Base-by-base conservation (phyloP, 495 filamentous ascomycete species). In the Penicillium simplicissimum region DNA sequence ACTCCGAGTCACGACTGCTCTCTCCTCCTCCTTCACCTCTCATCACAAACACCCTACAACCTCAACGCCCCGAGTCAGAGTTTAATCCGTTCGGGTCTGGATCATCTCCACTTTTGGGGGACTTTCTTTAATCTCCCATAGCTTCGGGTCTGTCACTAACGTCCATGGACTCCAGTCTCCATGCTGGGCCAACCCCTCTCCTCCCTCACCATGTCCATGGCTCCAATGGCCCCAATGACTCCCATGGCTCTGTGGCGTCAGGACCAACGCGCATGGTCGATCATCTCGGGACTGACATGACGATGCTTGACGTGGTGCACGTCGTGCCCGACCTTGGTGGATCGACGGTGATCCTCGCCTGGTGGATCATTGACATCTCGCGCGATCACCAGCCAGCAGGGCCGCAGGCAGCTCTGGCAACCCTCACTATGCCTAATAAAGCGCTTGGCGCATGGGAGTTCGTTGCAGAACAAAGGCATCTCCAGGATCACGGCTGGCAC, bases 251-350 rank as follows among this genome's bases (percentile, higher is more conserved):
- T 40, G 55, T 61, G 58, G 62, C 62, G 54, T 58, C 19, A 45
- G 28, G n/a, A 19, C 38, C 56, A 60, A 54, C 57, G 55, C 54
- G 40, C 66, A 59, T 56, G 63, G 66, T 65, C 66, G 67, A 69
- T 69, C 67, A 62, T 67, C 60, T 49, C 58, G 62, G 59, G 62
- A 63, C 65, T 62, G 42, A 52, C 63, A 62, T 65, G 35, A 60
- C 53, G 68, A 68, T 59, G 34, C 61, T 67, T 61, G 67, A 62
- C 67, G 61, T 67, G 65, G 64, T 49, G 48, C 59, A 9, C 55
- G 48, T 55, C 52, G 52, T 64, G 42, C 48, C 52, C 51, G 31
- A 37, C 51, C 55, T 53, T 47, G 23, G 55, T 64, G 68, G 66
- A 66, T 65, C 67, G 33, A 45, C 64, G 60, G 13, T 10, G 42